These are phyloP conservation scores for Dillenia turbinata DNA, from an alignment of 164 flowering plant species.

Conservation along the genomic window DNA sequence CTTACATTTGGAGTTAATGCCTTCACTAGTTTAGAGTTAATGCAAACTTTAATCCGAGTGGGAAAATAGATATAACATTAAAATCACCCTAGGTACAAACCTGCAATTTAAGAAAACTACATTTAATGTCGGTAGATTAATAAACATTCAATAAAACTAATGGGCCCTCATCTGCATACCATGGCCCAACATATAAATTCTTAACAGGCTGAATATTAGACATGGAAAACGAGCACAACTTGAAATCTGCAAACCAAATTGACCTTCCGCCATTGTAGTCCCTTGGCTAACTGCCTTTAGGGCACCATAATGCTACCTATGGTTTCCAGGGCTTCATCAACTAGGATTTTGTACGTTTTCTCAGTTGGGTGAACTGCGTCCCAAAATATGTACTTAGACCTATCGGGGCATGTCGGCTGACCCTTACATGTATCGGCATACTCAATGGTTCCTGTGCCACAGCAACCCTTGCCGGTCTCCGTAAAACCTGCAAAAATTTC, in stretches of 20 bases:
- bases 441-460: conserved; percentile 59
- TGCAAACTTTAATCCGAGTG: too few relatives aligned
- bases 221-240: neutral
- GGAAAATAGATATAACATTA: too few relatives aligned
- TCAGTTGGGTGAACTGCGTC: conserved; percentile 75
- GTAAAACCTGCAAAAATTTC: conserved; percentile 31
- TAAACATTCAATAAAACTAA: too few relatives aligned
- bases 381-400: conserved; percentile 48
- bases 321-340: conserved; percentile 23
- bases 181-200: too few relatives aligned
- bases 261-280: too few relatives aligned
- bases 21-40: too few relatives aligned
- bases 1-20: too few relatives aligned
- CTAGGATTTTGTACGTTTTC: conserved; percentile 45
- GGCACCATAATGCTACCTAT: conserved; percentile 3
- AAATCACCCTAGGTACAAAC: too few relatives aligned
- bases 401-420: conserved; percentile 38
- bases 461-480: conserved; percentile 60
- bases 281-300: neutral
- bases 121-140: too few relatives aligned
- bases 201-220: too few relatives aligned
- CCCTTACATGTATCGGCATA: conserved; percentile 43
- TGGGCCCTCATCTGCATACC: too few relatives aligned
- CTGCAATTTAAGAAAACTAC: too few relatives aligned
- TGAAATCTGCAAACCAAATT: conserved; percentile 3